phyloP scores from a whole-genome alignment of 2,329 filamentous ascomycete genomes.

The Xylariaceae sp. region DNA sequence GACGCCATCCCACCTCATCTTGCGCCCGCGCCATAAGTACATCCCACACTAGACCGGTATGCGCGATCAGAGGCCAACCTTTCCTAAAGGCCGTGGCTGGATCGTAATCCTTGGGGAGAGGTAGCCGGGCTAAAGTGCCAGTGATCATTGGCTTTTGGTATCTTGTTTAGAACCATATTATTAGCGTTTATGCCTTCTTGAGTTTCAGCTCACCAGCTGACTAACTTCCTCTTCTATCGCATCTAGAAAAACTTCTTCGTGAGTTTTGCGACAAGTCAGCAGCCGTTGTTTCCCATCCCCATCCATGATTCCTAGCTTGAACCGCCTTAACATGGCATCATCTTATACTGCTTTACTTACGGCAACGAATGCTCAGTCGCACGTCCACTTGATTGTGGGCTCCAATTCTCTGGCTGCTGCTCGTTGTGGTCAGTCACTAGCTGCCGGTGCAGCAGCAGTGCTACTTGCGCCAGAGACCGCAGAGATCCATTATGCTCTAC shows the following conservation, averaged over 20 bases:
- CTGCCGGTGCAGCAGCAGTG: constrained; percentile 80
- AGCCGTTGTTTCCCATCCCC: too few species aligned
- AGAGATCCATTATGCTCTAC: constrained; percentile 62
- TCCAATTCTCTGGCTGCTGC: constrained; percentile 86
- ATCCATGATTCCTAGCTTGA: too few species aligned
- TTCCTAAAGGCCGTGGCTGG: background rate
- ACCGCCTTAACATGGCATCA: constrained; percentile 24
- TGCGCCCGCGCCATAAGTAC: background rate
- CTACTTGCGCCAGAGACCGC: constrained; percentile 73
- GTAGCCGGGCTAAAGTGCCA: too few species aligned
- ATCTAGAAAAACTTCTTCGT: too few species aligned
- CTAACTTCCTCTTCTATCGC: too few species aligned
- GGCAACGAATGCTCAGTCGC: constrained; percentile 70
- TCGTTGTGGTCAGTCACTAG: constrained; percentile 78
- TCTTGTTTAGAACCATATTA: too few species aligned
- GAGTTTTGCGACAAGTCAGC: too few species aligned
- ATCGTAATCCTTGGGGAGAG: background rate
- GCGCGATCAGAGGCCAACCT: background rate
- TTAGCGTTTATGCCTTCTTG: too few species aligned
- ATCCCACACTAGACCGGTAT: too few species aligned
- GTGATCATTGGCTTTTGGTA: too few species aligned
- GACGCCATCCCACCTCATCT: constrained; percentile 19
- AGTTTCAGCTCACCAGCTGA: too few species aligned
- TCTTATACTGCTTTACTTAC: constrained; percentile 67
- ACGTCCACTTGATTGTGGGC: constrained; percentile 85